These are phyloP conservation scores for Leptodermis oblonga DNA, from an alignment of 257 asterid species.

Conservation along the genomic window DNA sequence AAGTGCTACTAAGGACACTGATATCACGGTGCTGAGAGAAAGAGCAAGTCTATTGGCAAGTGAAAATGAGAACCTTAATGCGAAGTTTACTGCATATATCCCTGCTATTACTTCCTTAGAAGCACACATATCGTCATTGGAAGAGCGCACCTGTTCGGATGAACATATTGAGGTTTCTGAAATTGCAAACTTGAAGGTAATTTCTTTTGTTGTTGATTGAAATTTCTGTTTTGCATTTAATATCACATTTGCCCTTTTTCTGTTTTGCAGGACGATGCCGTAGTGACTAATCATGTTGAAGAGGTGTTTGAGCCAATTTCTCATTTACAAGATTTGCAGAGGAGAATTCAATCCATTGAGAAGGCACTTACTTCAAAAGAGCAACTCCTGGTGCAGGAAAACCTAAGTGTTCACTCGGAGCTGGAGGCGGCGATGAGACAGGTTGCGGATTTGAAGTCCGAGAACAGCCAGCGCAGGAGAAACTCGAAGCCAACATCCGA, in stretches of 20 bases:
- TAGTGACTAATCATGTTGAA: constrained; percentile 18
- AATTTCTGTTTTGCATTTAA: no score
- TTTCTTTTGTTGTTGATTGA: no score
- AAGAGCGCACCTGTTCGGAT: constrained; percentile 43
- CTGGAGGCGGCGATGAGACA: constrained; percentile 59
- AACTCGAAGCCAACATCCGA: constrained; percentile 47
- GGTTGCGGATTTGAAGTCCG: constrained; percentile 67
- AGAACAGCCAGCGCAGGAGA: constrained; percentile 41
- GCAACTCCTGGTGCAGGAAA: constrained; percentile 54
- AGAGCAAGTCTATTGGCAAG: constrained; percentile 21
- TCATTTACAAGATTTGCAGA: constrained; percentile 47
- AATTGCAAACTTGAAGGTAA: constrained; percentile 49
- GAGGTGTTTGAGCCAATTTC: constrained; percentile 25
- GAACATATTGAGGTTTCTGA: constrained; percentile 48
- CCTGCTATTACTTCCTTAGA: constrained; percentile 62
- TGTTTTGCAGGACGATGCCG: constrained; percentile 37
- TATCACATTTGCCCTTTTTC: neutral
- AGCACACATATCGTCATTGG: constrained; percentile 66
- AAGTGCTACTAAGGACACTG: constrained; percentile 25
- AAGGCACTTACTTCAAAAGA: constrained; percentile 48
- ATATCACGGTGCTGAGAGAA: constrained; percentile 29
- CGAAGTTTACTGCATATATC: constrained; percentile 50
- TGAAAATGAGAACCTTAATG: constrained; percentile 48
- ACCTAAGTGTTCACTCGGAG: constrained; percentile 46
- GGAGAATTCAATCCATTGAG: constrained; percentile 53